A percentile compares a stretch with the other conserved stretches of the same genome.
Evolutionary conservation across 169 alveolate species (phyloP).

Genomic region (Plasmodium knowlesi): DNA sequence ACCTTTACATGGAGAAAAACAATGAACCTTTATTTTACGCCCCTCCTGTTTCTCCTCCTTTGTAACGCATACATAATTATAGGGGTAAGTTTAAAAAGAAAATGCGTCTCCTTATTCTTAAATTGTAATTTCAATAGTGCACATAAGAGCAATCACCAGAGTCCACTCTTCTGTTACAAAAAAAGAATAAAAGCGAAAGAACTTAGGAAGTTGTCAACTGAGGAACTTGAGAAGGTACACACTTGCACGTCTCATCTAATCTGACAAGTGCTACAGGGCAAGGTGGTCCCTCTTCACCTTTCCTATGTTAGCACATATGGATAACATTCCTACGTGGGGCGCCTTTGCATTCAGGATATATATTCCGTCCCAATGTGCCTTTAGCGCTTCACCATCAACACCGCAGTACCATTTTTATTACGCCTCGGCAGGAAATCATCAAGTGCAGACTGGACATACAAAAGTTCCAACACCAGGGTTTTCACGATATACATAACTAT

Average conservation of each 20-base stretch:
- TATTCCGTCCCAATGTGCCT: background rate
- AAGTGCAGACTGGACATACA: constrained; percentile 71
- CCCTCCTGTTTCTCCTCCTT: constrained; percentile 8
- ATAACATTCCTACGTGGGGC: no score
- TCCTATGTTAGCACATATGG: background rate
- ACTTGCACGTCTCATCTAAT: background rate
- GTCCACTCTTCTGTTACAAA: constrained; percentile 37
- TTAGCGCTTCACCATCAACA: background rate
- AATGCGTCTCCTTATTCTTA: constrained; percentile 24
- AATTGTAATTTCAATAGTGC: background rate
- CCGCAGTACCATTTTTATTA: background rate
- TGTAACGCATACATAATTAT: constrained; percentile 31
- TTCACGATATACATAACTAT: constrained; percentile 69
- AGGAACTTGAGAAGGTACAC: constrained; percentile 69
- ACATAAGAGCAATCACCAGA: background rate
- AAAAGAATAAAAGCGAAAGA: constrained; percentile 68
- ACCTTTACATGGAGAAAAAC: constrained; percentile 1
- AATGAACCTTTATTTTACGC: constrained; percentile 45
- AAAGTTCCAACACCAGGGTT: constrained; percentile 70
- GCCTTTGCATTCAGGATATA: background rate
- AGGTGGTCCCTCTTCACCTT: background rate
- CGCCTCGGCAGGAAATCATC: constrained; percentile 30
- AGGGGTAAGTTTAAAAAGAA: constrained; percentile 35
- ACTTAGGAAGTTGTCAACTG: constrained; percentile 61
- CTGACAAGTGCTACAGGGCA: background rate